Evolutionary conservation across 176 grass and related monocot genomes (phyloP).

Genomic region (Triticum urartu): DNA sequence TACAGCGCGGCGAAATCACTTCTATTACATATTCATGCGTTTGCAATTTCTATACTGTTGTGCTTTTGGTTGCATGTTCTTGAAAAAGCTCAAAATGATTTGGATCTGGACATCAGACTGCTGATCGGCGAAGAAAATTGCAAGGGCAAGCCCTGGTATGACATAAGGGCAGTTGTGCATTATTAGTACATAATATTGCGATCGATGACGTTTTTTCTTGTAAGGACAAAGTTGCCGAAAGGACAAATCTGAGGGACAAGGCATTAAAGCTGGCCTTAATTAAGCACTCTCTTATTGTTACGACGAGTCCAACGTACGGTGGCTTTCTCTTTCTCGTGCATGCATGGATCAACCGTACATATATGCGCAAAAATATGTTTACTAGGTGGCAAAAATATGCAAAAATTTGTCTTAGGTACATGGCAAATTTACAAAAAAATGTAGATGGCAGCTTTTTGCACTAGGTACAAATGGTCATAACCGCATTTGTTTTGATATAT

Average conservation of each 20-base stretch:
- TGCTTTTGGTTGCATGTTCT: background rate
- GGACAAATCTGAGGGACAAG: conserved; percentile 37
- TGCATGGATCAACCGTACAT: conserved; percentile 11
- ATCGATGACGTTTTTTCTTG: background rate
- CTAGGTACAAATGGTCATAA: too few species aligned
- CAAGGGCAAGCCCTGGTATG: background rate
- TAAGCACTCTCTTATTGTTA: conserved; percentile 30
- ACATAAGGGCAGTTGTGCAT: conserved; percentile 13
- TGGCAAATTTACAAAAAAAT: too few species aligned
- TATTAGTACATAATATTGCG: background rate
- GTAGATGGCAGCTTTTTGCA: too few species aligned
- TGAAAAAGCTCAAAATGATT: background rate
- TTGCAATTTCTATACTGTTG: background rate
- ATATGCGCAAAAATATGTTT: too few species aligned
- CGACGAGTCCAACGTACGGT: conserved; percentile 7
- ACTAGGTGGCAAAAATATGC: too few species aligned
- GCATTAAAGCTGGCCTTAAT: conserved; percentile 46
- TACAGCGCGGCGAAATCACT: background rate
- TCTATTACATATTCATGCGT: background rate
- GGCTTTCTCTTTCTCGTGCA: conserved; percentile 28
- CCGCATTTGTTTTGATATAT: too few species aligned
- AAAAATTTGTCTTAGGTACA: too few species aligned
- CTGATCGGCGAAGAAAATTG: conserved; percentile 26
- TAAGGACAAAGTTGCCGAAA: conserved; percentile 5
- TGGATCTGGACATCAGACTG: background rate